Percentiles rank a stretch among this genome's conserved stretches.
Conservation (phyloP, 2,329 filamentous ascomycete genomes). For the Penicillium palitans region DNA sequence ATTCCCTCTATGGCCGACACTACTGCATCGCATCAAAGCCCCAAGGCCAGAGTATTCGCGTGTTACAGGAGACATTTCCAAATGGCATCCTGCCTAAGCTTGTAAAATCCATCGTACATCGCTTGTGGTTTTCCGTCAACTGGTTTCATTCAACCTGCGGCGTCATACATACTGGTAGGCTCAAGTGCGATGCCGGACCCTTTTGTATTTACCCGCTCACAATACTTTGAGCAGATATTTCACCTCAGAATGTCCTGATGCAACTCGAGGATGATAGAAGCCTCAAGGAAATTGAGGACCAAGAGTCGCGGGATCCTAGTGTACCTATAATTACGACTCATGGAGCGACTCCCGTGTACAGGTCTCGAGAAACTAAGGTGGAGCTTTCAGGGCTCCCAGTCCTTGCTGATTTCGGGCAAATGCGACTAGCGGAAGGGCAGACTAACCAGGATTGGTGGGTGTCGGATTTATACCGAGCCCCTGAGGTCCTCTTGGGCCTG, state of each 20-base stretch:
- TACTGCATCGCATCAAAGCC: too few species aligned
- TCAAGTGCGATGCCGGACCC: too few species aligned
- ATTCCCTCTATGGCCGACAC: too few species aligned
- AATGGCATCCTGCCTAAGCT: too few species aligned
- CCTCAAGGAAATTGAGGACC: neutral
- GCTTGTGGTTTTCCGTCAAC: too few species aligned
- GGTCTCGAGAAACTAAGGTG: neutral
- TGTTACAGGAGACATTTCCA: too few species aligned
- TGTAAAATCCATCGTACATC: too few species aligned
- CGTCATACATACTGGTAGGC: too few species aligned
- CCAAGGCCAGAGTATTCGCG: too few species aligned
- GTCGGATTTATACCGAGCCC: neutral
- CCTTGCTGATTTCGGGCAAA: neutral
- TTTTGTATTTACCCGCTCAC: neutral
- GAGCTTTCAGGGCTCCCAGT: neutral
- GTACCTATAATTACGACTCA: neutral
- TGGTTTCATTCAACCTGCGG: too few species aligned
- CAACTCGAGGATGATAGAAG: neutral
- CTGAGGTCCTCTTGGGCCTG: neutral
- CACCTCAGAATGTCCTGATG: neutral
- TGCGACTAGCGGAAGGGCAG: neutral
- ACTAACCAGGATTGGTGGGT: neutral
- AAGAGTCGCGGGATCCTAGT: neutral
- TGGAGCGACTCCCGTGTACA: too few species aligned
- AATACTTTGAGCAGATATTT: neutral